Evolutionary conservation across 2,329 filamentous ascomycete genomes (phyloP), one percentile per base, ranked within the genome.

Genomic region (Botryotinia convoluta): DNA sequence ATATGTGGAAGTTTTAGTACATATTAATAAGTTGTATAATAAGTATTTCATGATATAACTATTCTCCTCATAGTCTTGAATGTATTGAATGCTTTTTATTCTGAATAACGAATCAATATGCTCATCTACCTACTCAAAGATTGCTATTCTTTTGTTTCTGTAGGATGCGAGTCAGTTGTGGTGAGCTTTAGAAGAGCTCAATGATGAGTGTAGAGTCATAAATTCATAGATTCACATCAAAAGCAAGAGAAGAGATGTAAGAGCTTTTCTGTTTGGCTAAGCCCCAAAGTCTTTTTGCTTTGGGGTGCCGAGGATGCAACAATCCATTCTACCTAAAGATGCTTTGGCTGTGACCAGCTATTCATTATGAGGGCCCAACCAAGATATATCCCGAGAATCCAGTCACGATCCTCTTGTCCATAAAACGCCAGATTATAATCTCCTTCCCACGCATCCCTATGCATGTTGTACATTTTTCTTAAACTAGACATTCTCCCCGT

Each of bases 301-400:
- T 75, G 75, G 77, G 73, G 74, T 74, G 75, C 78, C 74, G 71
- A 59, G 57, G 72, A 76, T 48, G 76, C 67, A 76, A 74, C 67
- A 73, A 60, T 79, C 72, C 75, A 79, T 80, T 80, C 74, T 80
- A 76, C 74, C 71, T 77, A 75, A 32, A 70, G 42, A 42, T 59
- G 62, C 59, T 60, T 68, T 39, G 62, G 35, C 64, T 67, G 35
- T 57, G n/a, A 42, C 48, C 39, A 70, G 68, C 20, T 29, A 54
- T 67, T 72, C 70, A 72, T 72, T 67, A 67, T 45, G 29, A 54
- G 22, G 18, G 44, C 70, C 69, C 45, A 67, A 64, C 45, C 70
- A 72, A 57, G 60, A 65, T 54, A 72, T 72, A 72, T 67, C 61
- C 61, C 70, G 70, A 72, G 62, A 72, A 72, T 29, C 45, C 42